These are phyloP conservation scores for Cicer pinnatifidum DNA, from an alignment of 306 rosid genomes.

Conservation along the genomic window DNA sequence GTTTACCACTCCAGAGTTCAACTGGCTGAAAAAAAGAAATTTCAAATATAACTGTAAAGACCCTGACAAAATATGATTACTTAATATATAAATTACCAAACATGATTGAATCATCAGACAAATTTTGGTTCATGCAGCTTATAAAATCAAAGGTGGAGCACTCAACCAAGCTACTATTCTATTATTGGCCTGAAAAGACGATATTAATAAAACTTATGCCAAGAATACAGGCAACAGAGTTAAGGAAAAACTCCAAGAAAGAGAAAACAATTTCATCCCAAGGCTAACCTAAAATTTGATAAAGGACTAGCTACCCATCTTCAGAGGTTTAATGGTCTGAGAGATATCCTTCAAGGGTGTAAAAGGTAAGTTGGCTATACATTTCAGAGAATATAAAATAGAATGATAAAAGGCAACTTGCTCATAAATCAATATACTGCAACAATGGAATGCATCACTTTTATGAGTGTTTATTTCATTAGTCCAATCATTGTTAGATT, in stretches of 20 bases:
- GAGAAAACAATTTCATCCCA: neutral
- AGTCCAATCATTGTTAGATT: slow-evolving; percentile 1
- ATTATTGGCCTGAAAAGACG: slow-evolving; percentile 7
- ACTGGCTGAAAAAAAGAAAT: slow-evolving; percentile 71
- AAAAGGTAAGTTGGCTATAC: neutral
- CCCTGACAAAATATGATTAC: slow-evolving; percentile 10
- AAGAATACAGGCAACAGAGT: too few species aligned
- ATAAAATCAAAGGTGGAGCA: neutral
- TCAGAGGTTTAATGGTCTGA: neutral
- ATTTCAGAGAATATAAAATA: neutral
- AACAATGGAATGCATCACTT: neutral
- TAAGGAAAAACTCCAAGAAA: too few species aligned
- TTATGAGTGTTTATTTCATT: neutral
- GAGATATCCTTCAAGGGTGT: neutral
- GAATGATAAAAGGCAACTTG: neutral
- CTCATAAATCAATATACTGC: neutral
- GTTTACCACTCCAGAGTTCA: slow-evolving; percentile 98
- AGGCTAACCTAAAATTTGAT: neutral
- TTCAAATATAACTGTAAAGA: neutral
- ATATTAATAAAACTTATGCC: neutral
- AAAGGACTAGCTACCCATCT: neutral
- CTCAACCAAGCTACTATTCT: neutral
- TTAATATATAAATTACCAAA: slow-evolving; percentile 29
- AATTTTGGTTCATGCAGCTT: slow-evolving; percentile 27
- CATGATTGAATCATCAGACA: slow-evolving; percentile 15